Evolutionary conservation across 1,284 basidiomycete genomes (phyloP).

Genomic region (Tranzscheliella williamsii): DNA sequence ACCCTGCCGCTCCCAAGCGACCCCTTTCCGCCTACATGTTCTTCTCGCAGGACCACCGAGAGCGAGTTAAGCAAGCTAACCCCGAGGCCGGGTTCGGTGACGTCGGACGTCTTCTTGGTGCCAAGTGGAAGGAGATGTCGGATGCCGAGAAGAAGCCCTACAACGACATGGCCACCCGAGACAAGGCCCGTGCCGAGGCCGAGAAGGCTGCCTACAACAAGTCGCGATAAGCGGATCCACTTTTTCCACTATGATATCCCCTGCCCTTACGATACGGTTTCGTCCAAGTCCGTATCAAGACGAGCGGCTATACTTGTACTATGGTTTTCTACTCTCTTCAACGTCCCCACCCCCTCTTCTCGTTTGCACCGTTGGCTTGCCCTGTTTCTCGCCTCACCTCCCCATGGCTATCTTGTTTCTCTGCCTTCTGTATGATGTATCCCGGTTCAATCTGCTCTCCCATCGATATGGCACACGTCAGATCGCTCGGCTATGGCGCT

Average conservation of each 20-base stretch:
- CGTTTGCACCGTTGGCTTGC: too few relatives aligned
- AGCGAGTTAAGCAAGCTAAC: constrained; percentile 92
- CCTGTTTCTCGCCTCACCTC: too few relatives aligned
- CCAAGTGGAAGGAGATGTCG: constrained; percentile 85
- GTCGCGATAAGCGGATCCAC: constrained; percentile 19
- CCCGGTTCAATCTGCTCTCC: too few relatives aligned
- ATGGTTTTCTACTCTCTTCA: constrained; percentile 11
- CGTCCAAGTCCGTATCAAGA: too few relatives aligned
- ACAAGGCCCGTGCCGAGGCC: constrained; percentile 80
- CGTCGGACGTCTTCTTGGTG: constrained; percentile 81
- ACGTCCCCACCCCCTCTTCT: too few relatives aligned
- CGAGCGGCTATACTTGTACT: too few relatives aligned
- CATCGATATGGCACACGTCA: too few relatives aligned
- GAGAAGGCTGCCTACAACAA: constrained; percentile 73
- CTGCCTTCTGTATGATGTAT: not conserved
- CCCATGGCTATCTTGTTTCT: too few relatives aligned
- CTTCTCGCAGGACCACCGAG: constrained; percentile 93
- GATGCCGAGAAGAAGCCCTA: constrained; percentile 92
- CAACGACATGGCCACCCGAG: constrained; percentile 78
- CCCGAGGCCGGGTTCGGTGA: constrained; percentile 93
- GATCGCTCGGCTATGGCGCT: too few relatives aligned
- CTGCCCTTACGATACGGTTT: too few relatives aligned
- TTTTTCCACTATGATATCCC: not conserved
- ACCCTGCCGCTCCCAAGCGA: constrained; percentile 82
- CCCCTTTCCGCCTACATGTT: constrained; percentile 97